Base-by-base conservation (phyloP, 768 basidiomycete species). In the Amanita rimosa region DNA sequence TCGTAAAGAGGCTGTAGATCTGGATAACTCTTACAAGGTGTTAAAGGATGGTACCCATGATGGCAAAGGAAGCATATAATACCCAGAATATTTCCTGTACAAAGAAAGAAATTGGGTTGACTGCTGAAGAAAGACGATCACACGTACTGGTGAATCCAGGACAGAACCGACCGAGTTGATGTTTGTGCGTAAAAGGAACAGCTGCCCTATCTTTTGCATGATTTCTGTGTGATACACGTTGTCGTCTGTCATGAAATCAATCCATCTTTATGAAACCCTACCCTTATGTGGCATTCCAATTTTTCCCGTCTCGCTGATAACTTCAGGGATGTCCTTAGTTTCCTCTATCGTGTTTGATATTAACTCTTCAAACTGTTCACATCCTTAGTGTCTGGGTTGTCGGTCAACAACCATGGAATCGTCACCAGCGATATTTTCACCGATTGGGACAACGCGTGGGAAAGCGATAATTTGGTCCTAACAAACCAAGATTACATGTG, bases 111-210 rank as follows among this genome's bases (percentile, higher is more conserved):
- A 47, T 50, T 24, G 14, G 41, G 7, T 22, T 6, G n/a, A 13
- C 4, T 39, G 4, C 10, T 5, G 33, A 7, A 11, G 19, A 14
- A n/a, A 54, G 42, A 22, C 35, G 41, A 50, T 41, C 10, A 39
- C 26, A 49, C 85, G 58, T 62, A 90, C 89, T 22, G 93, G 93
- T 29, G 92, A 91, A 70, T 97, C 93, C 38, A 97, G 69, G n/a
- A 96, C 93, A 27, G 92, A 94, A 41, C 94, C 94, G 46, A 96
- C 93, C 39, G 91, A 85, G 57, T 93, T 92, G 57, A 96, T 94
- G 61, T 92, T 94, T 47, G 94, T 91, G 53, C 94, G 75, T 56
- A 96, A 70, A 34, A 97, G 81, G 67, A 97, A 97, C 36, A 97
- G 71, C 57, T 92, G 87, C 38, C 94, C 94, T 53, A 95, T 97